Evolutionary conservation across 2,329 filamentous ascomycete genomes (phyloP).

Genomic region (Sclerotinia subarctica): DNA sequence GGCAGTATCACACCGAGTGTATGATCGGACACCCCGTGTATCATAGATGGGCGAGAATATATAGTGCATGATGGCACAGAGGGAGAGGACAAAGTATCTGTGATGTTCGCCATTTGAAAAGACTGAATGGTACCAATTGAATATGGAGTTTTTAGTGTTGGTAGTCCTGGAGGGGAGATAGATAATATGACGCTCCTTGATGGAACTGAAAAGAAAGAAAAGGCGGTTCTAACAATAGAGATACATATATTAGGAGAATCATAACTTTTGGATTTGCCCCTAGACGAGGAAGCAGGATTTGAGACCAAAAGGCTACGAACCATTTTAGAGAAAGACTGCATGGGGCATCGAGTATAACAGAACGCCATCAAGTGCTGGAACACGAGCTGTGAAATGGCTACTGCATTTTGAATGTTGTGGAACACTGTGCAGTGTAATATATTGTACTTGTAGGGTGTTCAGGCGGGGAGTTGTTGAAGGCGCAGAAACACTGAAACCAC

Average conservation of each 20-base stretch:
- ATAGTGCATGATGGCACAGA: neutral
- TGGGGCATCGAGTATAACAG: neutral
- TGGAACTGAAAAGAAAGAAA: neutral
- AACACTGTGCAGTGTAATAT: neutral
- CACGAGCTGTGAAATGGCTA: neutral
- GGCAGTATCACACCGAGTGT: constrained; percentile 9
- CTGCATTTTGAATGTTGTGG: neutral
- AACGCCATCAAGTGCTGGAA: neutral
- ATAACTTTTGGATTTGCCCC: neutral
- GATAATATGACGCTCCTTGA: neutral
- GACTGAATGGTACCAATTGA: neutral
- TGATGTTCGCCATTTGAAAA: constrained; percentile 1
- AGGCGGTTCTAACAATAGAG: neutral
- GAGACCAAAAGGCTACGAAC: neutral
- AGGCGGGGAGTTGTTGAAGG: no score
- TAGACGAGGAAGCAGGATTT: neutral
- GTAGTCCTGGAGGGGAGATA: neutral
- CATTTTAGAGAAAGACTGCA: neutral
- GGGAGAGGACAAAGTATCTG: neutral
- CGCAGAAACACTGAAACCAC: neutral
- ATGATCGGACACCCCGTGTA: constrained; percentile 7
- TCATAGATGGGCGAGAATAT: neutral
- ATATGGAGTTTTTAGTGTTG: neutral
- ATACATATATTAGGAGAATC: neutral
- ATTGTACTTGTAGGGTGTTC: neutral